These are phyloP conservation scores for Filosporella fistucella DNA, from an alignment of 495 filamentous ascomycete genomes.

Conservation along the genomic window DNA sequence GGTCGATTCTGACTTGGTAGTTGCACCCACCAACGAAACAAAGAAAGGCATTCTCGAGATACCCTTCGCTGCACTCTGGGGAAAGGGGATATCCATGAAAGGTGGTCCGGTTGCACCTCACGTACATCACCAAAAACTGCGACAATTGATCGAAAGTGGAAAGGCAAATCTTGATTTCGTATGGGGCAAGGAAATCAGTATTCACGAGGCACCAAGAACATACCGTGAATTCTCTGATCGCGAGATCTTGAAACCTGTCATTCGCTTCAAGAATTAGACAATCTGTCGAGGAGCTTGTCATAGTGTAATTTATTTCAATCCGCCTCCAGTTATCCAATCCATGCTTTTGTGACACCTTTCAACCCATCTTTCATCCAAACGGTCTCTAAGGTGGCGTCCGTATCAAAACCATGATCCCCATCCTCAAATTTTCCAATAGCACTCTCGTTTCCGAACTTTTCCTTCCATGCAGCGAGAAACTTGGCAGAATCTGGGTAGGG, in stretches of 20 bases:
- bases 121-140: conserved; percentile 5
- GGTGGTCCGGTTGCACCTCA: conserved; percentile 10
- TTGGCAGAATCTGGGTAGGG: background rate
- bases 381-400: background rate
- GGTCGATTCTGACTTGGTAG: background rate
- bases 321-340: conserved; percentile 16
- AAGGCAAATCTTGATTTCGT: conserved; percentile 24
- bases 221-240: conserved; percentile 7
- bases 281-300: too few relatives aligned
- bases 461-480: conserved; percentile 8
- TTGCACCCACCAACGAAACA: too few relatives aligned
- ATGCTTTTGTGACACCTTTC: conserved; percentile 8
- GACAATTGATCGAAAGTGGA: conserved; percentile 20
- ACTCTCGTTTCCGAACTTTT: conserved; percentile 16
- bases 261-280: too few relatives aligned
- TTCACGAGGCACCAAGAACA: conserved; percentile 2
- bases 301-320: too few relatives aligned
- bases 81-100: conserved; percentile 17
- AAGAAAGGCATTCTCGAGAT: conserved; percentile 7
- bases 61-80: conserved; percentile 4
- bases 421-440: conserved; percentile 4
- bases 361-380: conserved; percentile 18
- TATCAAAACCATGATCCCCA: conserved; percentile 21
- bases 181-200: conserved; percentile 2
- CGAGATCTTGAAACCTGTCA: conserved; percentile 4